Evolutionary conservation across 2,329 filamentous ascomycete species (phyloP).

Genomic region (Parastagonospora nodorum): DNA sequence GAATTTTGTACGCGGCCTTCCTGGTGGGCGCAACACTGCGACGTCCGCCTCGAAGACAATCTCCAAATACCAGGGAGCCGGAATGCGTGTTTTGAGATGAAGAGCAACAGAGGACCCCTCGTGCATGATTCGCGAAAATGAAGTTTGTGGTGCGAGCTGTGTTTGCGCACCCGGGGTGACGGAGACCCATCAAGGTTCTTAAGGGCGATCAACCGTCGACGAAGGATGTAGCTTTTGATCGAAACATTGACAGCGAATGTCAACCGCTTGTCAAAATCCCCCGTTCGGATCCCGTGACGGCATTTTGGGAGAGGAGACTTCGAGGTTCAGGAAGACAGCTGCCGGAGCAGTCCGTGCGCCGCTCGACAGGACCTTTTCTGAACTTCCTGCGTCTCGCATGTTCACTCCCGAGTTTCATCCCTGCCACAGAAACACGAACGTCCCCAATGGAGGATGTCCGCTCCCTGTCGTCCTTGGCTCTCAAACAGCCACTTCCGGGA

Average conservation of each 20-base stretch:
- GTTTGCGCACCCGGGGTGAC: background rate
- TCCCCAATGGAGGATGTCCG: slow-evolving; percentile 8
- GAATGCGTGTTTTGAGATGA: no score
- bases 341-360: slow-evolving; percentile 1
- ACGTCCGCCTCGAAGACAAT: no score
- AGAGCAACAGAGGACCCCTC: no score
- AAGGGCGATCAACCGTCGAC: background rate
- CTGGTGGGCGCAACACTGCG: no score
- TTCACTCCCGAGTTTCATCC: slow-evolving; percentile 40
- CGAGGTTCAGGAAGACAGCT: background rate
- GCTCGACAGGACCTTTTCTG: background rate
- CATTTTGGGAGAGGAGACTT: background rate
- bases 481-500: slow-evolving; percentile 33
- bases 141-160: no score
- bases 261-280: slow-evolving; percentile 14
- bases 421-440: slow-evolving; percentile 34
- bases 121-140: no score
- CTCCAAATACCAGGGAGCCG: no score
- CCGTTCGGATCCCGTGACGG: slow-evolving; percentile 7
- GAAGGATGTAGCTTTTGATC: background rate
- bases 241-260: slow-evolving; percentile 8
- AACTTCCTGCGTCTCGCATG: slow-evolving; percentile 22
- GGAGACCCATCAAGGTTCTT: background rate
- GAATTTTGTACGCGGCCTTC: no score
- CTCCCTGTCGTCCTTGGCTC: slow-evolving; percentile 19